Conservation (phyloP, 2,329 filamentous ascomycete genomes). For the Cyanodermella asteris region DNA sequence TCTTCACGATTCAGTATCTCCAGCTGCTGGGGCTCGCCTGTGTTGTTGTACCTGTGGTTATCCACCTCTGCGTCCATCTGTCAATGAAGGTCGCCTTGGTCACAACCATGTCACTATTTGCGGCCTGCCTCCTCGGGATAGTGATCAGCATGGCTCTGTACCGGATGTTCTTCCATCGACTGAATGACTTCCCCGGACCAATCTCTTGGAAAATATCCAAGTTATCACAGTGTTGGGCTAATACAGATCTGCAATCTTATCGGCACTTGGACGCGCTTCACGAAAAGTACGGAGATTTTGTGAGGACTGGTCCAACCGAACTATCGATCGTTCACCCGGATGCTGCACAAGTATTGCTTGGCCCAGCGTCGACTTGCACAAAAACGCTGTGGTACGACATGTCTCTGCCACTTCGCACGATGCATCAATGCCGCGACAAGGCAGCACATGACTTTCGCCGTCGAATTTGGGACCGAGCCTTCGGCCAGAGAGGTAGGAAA, state of each 20-base stretch:
- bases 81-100: conserved; percentile 1
- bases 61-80: conserved; percentile 1
- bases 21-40: conserved; percentile 4
- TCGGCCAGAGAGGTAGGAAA: conserved; percentile 12
- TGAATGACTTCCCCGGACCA: conserved; percentile 7
- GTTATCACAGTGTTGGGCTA: conserved; percentile 1
- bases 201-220: conserved; percentile 3
- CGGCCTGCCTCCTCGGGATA: conserved; percentile 4
- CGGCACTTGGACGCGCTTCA: conserved; percentile 8
- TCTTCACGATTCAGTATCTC: conserved; percentile 6
- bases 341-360: conserved; percentile 7
- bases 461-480: conserved; percentile 13
- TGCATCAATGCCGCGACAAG: conserved; percentile 10
- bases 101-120: neutral
- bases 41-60: neutral
- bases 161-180: conserved; percentile 6
- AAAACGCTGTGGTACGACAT: conserved; percentile 12
- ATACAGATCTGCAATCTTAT: conserved; percentile 1
- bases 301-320: conserved; percentile 12
- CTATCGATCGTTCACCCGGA: conserved; percentile 8
- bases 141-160: conserved; percentile 7
- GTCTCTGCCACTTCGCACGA: conserved; percentile 7
- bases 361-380: conserved; percentile 7
- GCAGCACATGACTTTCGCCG: conserved; percentile 8
- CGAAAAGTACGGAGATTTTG: conserved; percentile 11